Evolutionary conservation across 306 rosid genomes (phyloP), one percentile per base, ranked within the genome.

Genomic region (Citrullus mucosospermus): DNA sequence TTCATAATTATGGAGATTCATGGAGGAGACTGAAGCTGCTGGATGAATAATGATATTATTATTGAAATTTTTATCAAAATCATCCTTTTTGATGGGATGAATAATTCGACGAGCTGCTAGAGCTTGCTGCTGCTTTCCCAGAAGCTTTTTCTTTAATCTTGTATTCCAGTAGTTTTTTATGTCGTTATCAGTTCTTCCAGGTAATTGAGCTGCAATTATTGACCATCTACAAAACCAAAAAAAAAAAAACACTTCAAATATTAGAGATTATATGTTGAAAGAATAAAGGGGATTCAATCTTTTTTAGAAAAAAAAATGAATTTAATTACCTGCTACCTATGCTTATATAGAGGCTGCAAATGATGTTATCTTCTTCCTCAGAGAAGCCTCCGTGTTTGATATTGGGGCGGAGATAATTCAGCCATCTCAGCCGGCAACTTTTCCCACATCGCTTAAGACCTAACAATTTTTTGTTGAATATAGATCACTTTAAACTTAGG

Each of bases 111-210:
- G 84, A 61, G 85, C 86, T 67, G 85, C 86, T 72, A 86, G 85
- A 79, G 84, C 84, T 11, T 84, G 85, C 10, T 91, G 89, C 79
- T 92, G 97, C 78, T 85, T 91, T 0, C 92, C 99, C 12, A 89
- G 77, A 5, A 92, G 97, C 93, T 95, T 95, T 85, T 95, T 95
- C 93, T 93, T 95, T 84, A 95, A 81, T 85, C 90, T 91, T 0
- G 99, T 95, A 85, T 95, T 95, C 99, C 99, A 95, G 80, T 95
- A 95, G 70, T 95, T 95, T 90, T 95, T 95, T 65, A 95, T 92
- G 69, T 95, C 99, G 63, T 95, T 95, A 78, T 95, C 99, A 0
- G 99, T 95, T 75, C 99, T 83, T 46, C 99, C 99, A 1, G 97
- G 99, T 82, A 95, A 83, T 34, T 92, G 99, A 0, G 93, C 97